Percentiles rank a stretch among this genome's conserved stretches.
Evolutionary conservation across 2,329 filamentous ascomycete genomes (phyloP).

Genomic region (Dothistroma septosporum): DNA sequence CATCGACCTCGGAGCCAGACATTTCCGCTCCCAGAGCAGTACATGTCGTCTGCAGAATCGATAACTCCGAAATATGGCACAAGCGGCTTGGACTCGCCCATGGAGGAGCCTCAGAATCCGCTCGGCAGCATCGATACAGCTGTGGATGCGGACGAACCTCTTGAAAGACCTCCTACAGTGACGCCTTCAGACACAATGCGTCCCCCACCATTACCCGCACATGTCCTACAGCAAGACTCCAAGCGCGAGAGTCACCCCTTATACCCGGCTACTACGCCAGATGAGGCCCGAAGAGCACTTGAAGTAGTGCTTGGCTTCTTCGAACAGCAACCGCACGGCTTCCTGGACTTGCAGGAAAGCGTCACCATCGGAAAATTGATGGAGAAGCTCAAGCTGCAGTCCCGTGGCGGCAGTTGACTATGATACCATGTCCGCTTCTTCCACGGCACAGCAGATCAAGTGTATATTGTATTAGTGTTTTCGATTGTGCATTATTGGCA

Average conservation of each 20-base stretch:
- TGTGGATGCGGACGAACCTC: constrained; percentile 32
- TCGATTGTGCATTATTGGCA: constrained; percentile 6
- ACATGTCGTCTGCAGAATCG: constrained; percentile 53
- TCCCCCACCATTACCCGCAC: constrained; percentile 43
- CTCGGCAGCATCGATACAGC: constrained; percentile 41
- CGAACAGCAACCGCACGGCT: constrained; percentile 62
- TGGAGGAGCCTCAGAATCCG: constrained; percentile 34
- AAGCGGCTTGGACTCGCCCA: constrained; percentile 36
- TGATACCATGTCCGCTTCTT: neutral
- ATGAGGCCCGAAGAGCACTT: constrained; percentile 78
- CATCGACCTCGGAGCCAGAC: constrained; percentile 83
- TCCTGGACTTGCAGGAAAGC: constrained; percentile 74
- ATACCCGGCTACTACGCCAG: constrained; percentile 65
- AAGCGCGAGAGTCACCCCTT: constrained; percentile 19
- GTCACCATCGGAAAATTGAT: constrained; percentile 74
- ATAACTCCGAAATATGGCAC: constrained; percentile 52
- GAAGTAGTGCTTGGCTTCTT: constrained; percentile 80
- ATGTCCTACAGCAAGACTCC: constrained; percentile 20
- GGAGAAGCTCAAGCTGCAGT: constrained; percentile 69
- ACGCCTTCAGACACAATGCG: constrained; percentile 42
- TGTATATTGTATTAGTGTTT: constrained; percentile 4
- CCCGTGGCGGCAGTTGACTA: constrained; percentile 21
- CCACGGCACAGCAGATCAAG: neutral
- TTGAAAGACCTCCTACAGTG: constrained; percentile 25
- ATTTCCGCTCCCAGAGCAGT: constrained; percentile 67